A percentile compares a stretch with the other conserved stretches of the same genome.
phyloP scores from a whole-genome alignment of 1,139 yeast species.

The Eremothecium sinecaudum region DNA sequence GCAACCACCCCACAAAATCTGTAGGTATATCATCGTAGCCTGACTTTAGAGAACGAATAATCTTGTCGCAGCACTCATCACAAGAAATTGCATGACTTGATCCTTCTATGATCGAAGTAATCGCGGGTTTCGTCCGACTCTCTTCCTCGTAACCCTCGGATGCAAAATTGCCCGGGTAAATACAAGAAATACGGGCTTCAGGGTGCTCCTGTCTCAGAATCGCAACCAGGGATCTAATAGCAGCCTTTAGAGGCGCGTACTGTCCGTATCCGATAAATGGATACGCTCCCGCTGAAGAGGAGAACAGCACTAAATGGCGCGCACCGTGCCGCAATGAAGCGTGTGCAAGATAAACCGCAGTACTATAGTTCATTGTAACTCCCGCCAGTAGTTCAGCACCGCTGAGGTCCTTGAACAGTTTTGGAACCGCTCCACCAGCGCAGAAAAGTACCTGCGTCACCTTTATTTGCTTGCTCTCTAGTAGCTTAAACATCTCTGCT shows the following conservation, averaged over 20 bases:
- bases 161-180: conserved; percentile 81
- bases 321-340: conserved; percentile 34
- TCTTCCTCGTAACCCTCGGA: conserved; percentile 85
- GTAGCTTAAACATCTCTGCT: conserved; percentile 34
- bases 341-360: conserved; percentile 66
- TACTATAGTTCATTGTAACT: conserved; percentile 57
- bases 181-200: conserved; percentile 51
- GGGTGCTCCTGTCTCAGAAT: conserved; percentile 76
- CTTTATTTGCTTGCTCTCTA: conserved; percentile 18
- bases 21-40: conserved; percentile 77
- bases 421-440: conserved; percentile 82
- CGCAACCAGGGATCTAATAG: conserved; percentile 65
- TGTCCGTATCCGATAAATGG: conserved; percentile 88
- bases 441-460: conserved; percentile 78
- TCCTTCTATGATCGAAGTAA: conserved; percentile 80
- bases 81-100: conserved; percentile 63
- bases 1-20: conserved; percentile 77
- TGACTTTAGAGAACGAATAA: conserved; percentile 45
- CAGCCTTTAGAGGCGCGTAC: conserved; percentile 85
- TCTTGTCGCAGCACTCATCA: conserved; percentile 53
- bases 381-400: conserved; percentile 52
- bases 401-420: conserved; percentile 61
- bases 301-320: conserved; percentile 57
- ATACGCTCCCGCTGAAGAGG: conserved; percentile 74
- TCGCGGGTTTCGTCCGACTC: conserved; percentile 74